Base-by-base conservation (phyloP, 768 basidiomycete species). In the Chalciporus chontae region DNA sequence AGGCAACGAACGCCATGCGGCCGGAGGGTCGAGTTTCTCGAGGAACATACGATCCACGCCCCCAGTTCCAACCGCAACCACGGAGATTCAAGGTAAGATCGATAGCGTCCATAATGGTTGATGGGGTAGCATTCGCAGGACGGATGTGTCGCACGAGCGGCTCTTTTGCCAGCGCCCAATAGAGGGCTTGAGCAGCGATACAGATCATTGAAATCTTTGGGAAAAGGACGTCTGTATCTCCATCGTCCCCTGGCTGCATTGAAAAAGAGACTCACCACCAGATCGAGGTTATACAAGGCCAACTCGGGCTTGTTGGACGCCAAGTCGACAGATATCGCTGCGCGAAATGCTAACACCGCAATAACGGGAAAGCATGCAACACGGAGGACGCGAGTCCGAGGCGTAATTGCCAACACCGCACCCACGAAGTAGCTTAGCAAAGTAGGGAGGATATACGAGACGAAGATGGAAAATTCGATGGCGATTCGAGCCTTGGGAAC, bases 61-160 rank as follows among this genome's bases (percentile, higher is more conserved):
- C 78, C 76, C 80, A 84, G 42, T 75, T 68, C 83, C 84, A 85
- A 17, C 78, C 80, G 44, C 71, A 59, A 5, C 83, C 84, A 15
- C 84, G 79, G n/a, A 79, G 58, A 51, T 76, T 80, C 57, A 68
- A 67, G 15, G 55, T 54, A 21, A 85, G 70, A 48, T 84, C 81
- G 14, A 73, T 56, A 1, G 77, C 74, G 52, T 85, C 74, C 29
- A 52, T 21, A 17, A 50, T 8, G 45, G 39, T 32, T 4, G 40
- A 31, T 11, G 31, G 40, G 18, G 26, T 44, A 8, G 11, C 15
- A 11, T 32, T 40, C 18, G 10, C 14, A 5, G 43, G 43, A 5
- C 8, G 17, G 18, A 37, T 17, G 23, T 51, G 41, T 17, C 60
- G 57, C 21, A 47, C 48, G 13, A 52, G 48, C 13, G 55, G 56